Evolutionary conservation across 768 basidiomycete genomes (phyloP).

Genomic region (Rhodocollybia butyracea): DNA sequence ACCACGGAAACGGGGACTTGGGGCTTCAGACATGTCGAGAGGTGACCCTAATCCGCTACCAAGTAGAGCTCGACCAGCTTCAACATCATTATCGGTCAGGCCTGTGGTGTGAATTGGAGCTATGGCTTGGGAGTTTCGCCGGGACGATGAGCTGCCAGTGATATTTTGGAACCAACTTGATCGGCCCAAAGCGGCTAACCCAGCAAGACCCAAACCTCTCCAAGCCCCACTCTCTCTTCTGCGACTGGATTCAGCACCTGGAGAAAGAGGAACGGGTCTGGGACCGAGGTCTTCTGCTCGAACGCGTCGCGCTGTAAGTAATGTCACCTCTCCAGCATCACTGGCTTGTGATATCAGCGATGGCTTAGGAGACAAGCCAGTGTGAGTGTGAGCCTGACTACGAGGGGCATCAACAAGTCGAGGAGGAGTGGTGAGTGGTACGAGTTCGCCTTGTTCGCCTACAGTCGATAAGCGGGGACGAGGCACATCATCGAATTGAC

Average conservation of each 20-base stretch:
- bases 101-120: constrained; percentile 17
- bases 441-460: constrained; percentile 18
- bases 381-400: constrained; percentile 16
- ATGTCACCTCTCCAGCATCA: constrained; percentile 28
- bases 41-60: constrained; percentile 7
- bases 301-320: constrained; percentile 53
- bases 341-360: constrained; percentile 2
- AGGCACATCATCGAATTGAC: constrained; percentile 32
- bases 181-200: constrained; percentile 45
- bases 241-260: constrained; percentile 18
- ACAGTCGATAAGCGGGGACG: constrained; percentile 5
- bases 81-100: constrained; percentile 41
- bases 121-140: constrained; percentile 14
- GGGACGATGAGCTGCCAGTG: constrained; percentile 23
- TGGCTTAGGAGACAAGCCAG: too few species aligned
- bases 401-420: constrained; percentile 31
- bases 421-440: constrained; percentile 30
- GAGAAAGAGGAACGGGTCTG: constrained; percentile 21
- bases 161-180: constrained; percentile 57
- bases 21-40: constrained; percentile 17
- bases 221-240: constrained; percentile 31
- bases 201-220: constrained; percentile 43
- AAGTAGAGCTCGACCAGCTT: constrained; percentile 40
- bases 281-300: constrained; percentile 35
- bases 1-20: constrained; percentile 20